Base-by-base conservation (phyloP, 2,329 filamentous ascomycete species). In the Aquanectria penicillioides region DNA sequence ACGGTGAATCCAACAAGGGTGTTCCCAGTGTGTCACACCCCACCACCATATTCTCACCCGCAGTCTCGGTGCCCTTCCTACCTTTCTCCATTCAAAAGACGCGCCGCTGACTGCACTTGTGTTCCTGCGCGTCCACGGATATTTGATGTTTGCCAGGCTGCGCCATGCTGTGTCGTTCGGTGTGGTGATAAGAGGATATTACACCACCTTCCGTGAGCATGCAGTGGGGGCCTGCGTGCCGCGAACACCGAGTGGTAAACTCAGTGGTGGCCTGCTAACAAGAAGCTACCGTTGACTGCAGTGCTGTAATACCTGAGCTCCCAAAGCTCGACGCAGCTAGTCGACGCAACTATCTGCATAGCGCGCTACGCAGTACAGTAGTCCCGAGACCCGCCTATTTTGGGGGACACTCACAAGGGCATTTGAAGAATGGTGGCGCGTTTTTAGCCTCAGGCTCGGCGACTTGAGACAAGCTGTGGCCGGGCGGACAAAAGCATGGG, bases 351-450 rank as follows among this genome's bases (percentile, higher is more conserved):
- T 43, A 46, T 57, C 34, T 49, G 28, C 31, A 57, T 48, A 46
- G 64, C 66, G 56, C 58, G 58, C 63, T 63, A 68, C n/a, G n/a
- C n/a, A n/a, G n/a, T 50, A 38, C 28, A 36, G 57, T 26, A 48
- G 44, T 33, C 40, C 57, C 53, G 51, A 64, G 46, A 46, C 61
- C n/a, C n/a, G n/a, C n/a, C n/a, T n/a, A n/a, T n/a, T n/a, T 59
- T 56, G 66, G 62, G 52, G 63, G 65, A 63, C 54, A 54, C 34
- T 55, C 23, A 56, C 47, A 54, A 60, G 51, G 34, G 56, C 54
- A 46, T 49, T 58, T 55, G 62, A 65, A 66, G 46, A 58, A 57
- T 48, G 54, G 57, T 65, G 63, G 63, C 63, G 61, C 63, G 63
- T 67, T 67, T 67, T 67, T 58, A 48, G 55, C 48, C 55, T 31